phyloP scores from a whole-genome alignment of 2,329 filamentous ascomycete genomes.

The Xylariaceae sp. region DNA sequence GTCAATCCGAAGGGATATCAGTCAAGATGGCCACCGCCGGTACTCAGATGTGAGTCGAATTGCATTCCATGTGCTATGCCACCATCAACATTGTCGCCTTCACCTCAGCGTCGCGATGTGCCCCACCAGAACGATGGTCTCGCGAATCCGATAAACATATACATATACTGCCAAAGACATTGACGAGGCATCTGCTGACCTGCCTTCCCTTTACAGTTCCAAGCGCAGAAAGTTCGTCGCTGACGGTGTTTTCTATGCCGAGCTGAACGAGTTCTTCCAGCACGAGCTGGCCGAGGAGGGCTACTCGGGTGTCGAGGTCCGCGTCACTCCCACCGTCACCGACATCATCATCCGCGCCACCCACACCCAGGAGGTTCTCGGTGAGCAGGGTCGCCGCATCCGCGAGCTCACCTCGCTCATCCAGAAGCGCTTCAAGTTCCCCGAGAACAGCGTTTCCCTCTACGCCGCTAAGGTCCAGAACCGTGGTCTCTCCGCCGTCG shows the following conservation, averaged over 20 bases:
- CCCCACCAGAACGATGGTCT: conserved; percentile 5
- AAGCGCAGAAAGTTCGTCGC: conserved; percentile 93
- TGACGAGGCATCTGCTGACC: conserved; percentile 11
- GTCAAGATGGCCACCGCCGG: conserved; percentile 57
- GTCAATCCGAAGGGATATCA: conserved; percentile 32
- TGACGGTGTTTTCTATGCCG: conserved; percentile 99
- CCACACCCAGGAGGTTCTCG: conserved; percentile 99
- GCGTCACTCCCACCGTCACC: conserved; percentile 98
- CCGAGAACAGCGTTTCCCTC: conserved; percentile 99
- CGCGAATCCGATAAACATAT: neutral
- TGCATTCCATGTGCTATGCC: neutral
- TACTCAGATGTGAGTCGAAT: conserved; percentile 53
- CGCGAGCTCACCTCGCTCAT: conserved; percentile 99
- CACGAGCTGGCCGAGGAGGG: conserved; percentile 99
- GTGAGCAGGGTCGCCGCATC: conserved; percentile 99
- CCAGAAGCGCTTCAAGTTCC: conserved; percentile 99
- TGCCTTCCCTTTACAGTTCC: conserved; percentile 52
- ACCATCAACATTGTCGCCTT: neutral
- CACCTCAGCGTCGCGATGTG: neutral
- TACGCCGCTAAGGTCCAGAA: conserved; percentile 99
- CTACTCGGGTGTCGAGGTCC: conserved; percentile 99
- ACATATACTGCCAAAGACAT: no score
- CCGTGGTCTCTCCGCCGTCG: conserved; percentile 98
- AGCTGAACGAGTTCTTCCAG: conserved; percentile 99
- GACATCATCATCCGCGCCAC: conserved; percentile 99